These are phyloP conservation scores for Termitomyces sp. DNA, from an alignment of 768 basidiomycete genomes.

Conservation along the genomic window DNA sequence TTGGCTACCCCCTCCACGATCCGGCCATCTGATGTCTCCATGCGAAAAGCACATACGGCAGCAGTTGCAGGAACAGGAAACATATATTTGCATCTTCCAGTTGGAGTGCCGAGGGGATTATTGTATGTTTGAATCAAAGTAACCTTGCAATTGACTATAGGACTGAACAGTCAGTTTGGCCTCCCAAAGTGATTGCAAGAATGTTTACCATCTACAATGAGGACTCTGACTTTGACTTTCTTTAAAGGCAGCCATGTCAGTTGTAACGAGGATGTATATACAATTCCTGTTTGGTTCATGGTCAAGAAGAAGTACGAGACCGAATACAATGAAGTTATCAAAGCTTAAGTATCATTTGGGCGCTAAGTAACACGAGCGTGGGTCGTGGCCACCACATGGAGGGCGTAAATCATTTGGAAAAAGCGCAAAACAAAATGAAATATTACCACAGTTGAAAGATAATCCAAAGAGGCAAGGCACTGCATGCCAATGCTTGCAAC, in stretches of 20 bases:
- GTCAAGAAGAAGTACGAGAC: background rate
- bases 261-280: conserved; percentile 7
- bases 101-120: conserved; percentile 30
- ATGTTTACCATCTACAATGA: conserved; percentile 38
- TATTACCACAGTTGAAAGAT: no score
- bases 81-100: conserved; percentile 43
- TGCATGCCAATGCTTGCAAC: no score
- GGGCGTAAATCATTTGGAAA: no score
- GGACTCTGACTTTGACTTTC: conserved; percentile 31
- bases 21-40: conserved; percentile 37
- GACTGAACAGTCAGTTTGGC: background rate
- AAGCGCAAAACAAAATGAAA: no score
- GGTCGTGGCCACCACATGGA: background rate
- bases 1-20: conserved; percentile 39
- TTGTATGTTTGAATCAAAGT: conserved; percentile 33
- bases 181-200: background rate
- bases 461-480: no score
- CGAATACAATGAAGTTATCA: background rate
- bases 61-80: conserved; percentile 55
- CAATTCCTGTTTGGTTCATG: conserved; percentile 13
- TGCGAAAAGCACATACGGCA: conserved; percentile 49
- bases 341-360: background rate
- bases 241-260: conserved; percentile 31
- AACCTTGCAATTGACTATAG: conserved; percentile 34
- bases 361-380: background rate